Conservation (phyloP, 768 basidiomycete genomes). For the Strobilomyces dryophilus region DNA sequence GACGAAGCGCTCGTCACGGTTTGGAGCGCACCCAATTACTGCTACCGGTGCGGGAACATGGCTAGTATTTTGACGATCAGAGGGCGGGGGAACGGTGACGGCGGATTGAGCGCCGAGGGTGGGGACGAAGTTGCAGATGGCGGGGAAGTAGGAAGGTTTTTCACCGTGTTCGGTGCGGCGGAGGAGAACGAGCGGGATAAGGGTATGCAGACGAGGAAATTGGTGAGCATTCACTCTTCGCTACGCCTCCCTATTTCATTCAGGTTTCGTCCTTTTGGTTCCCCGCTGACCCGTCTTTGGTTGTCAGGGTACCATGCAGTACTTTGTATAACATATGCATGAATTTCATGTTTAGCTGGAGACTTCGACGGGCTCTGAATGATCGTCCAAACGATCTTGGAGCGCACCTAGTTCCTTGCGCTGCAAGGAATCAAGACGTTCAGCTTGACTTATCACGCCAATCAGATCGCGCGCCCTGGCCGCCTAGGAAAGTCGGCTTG, state of each 20-base stretch:
- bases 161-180: constrained; percentile 84
- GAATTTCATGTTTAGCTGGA: constrained; percentile 2
- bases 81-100: constrained; percentile 44
- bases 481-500: no score
- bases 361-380: background rate
- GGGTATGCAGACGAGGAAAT: constrained; percentile 66
- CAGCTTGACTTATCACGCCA: no score
- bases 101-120: constrained; percentile 10
- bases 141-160: constrained; percentile 42
- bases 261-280: background rate
- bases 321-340: constrained; percentile 32
- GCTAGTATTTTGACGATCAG: constrained; percentile 86
- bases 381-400: background rate
- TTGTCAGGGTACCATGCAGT: constrained; percentile 35
- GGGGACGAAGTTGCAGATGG: constrained; percentile 1
- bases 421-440: background rate
- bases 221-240: constrained; percentile 45
- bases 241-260: background rate
- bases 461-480: no score
- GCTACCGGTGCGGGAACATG: constrained; percentile 82
- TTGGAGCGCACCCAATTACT: constrained; percentile 91
- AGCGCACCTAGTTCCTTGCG: background rate
- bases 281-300: constrained; percentile 1
- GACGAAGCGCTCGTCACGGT: constrained; percentile 89
- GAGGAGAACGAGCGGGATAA: constrained; percentile 85